Evolutionary conservation across 2,329 filamentous ascomycete genomes (phyloP), one percentile per base, ranked within the genome.

Genomic region (Colletotrichum falcatum): DNA sequence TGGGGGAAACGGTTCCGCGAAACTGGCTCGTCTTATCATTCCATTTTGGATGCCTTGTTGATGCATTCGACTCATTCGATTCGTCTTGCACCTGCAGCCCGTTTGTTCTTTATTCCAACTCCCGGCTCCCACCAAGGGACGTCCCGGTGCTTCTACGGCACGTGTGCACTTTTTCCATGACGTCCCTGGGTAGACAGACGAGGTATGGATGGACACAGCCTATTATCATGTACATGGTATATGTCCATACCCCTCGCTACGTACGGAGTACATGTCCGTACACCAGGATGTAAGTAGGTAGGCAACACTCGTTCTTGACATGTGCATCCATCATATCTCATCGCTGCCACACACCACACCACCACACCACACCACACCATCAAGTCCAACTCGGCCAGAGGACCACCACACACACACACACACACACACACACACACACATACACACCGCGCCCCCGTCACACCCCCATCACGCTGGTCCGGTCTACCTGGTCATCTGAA

Each of bases 401-500:
- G 20, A 33, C 42, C 26, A 48, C 37, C 37, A 18, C 37, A 35
- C 33, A 42, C n/a, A n/a, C 37, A 18, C 37, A 35, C 33, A 42
- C 37, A 18, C 37, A 35, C 33, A 42, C 37, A 18, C 37, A 35
- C 33, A 42, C 37, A 18, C 37, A 35, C 33, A 42, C 37, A 18
- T 28, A 35, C 33, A 42, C 60, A 54, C 12, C 35, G n/a, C 37
- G 35, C 14, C 54, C 28, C 48, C 53, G 59, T 63, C 64, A 62
- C 39, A 53, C 66, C 60, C 54, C 54, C 66, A 61, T 55, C 66
- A 35, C 48, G 60, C 42, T 65, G 60, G 28, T 54, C 48, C 66
- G 42, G 64, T 68, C 46, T 56, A 54, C 54, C 55, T 70, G 54
- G 69, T 70, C 69, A 71, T 71, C 69, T 70, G 69, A 71, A 71